A percentile compares a stretch with the other conserved stretches of the same genome.
Conservation (phyloP, 176 grass and related monocot species). For the Triticum turgidum region DNA sequence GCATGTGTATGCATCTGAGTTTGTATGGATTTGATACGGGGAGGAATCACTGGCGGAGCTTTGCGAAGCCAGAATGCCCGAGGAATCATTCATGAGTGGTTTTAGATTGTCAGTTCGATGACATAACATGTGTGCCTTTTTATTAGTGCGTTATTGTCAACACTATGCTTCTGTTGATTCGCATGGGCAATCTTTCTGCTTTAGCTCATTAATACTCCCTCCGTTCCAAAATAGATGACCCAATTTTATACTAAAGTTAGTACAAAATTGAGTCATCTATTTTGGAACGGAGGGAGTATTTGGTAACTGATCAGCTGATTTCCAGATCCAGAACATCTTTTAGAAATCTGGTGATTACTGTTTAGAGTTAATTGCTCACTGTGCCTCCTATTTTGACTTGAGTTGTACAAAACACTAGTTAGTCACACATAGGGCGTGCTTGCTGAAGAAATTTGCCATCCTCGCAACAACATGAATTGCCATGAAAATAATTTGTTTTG, state of each 20-base stretch:
- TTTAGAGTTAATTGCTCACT: not conserved
- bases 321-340: not conserved
- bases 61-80: not conserved
- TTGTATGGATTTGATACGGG: not conserved
- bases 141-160: not conserved
- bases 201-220: not conserved
- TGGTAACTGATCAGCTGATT: not conserved
- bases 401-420: not conserved
- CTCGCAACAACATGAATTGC: no score
- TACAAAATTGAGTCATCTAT: no score
- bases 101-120: not conserved
- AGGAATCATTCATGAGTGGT: not conserved
- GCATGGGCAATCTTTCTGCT: not conserved
- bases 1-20: not conserved
- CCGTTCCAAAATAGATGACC: no score
- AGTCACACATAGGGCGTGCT: not conserved
- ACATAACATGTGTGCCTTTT: not conserved
- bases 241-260: no score
- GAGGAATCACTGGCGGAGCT: not conserved
- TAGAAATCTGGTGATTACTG: not conserved
- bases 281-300: not conserved
- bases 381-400: not conserved
- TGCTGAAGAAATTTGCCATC: no score
- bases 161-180: constrained; percentile 6
- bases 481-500: no score